A percentile compares a stretch with the other conserved stretches of the same genome.
Conservation (phyloP, 2,329 filamentous ascomycete genomes). For the Hymenoscyphus fructigenus region DNA sequence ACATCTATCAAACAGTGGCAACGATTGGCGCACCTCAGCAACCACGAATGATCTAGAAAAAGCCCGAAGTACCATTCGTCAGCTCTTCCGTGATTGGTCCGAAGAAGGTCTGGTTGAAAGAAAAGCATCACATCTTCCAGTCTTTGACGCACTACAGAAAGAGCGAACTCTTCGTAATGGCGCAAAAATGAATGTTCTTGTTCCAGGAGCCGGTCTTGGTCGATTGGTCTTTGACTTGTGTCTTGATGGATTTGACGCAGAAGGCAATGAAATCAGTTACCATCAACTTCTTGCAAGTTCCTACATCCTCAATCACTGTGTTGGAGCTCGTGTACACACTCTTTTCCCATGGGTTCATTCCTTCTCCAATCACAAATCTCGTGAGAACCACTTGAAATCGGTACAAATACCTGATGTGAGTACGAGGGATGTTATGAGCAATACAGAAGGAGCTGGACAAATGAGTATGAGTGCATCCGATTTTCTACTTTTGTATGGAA, state of each 20-base stretch:
- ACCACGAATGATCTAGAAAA: slow-evolving; percentile 81
- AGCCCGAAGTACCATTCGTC: slow-evolving; percentile 84
- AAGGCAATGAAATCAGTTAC: slow-evolving; percentile 96
- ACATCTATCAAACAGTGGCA: slow-evolving; percentile 14
- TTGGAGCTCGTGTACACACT: slow-evolving; percentile 59
- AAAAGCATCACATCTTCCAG: slow-evolving; percentile 71
- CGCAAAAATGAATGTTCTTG: slow-evolving; percentile 57
- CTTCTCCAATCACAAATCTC: slow-evolving; percentile 80
- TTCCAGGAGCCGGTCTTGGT: slow-evolving; percentile 87
- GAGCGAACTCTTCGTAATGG: slow-evolving; percentile 41
- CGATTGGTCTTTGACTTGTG: slow-evolving; percentile 87
- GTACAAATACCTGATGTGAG: slow-evolving; percentile 81
- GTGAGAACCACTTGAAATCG: slow-evolving; percentile 71
- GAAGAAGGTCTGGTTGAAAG: slow-evolving; percentile 73
- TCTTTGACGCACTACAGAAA: slow-evolving; percentile 62
- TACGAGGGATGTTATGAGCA: slow-evolving; percentile 55
- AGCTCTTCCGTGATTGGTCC: slow-evolving; percentile 96
- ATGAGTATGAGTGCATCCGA: slow-evolving; percentile 96
- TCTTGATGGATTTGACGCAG: slow-evolving; percentile 66
- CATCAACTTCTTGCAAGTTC: slow-evolving; percentile 89
- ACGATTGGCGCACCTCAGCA: slow-evolving; percentile 68
- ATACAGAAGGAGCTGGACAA: slow-evolving; percentile 47
- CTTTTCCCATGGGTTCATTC: slow-evolving; percentile 84
- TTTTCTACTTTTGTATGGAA: slow-evolving; percentile 82
- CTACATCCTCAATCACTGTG: slow-evolving; percentile 70